Conservation (phyloP, 441 rosid species). For the Metrosideros polymorpha region DNA sequence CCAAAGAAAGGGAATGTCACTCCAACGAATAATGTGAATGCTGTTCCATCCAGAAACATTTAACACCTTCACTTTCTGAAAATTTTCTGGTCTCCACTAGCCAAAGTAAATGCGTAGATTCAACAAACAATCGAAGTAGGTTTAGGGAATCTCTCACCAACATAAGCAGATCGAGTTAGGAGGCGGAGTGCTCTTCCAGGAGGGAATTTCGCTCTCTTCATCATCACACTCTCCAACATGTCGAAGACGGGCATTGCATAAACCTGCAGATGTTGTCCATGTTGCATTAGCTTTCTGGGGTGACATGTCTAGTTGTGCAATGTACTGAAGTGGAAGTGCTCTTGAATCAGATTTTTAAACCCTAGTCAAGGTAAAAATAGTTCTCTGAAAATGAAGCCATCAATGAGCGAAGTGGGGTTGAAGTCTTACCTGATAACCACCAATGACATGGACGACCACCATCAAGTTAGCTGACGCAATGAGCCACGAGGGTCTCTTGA, state of each 20-base stretch:
- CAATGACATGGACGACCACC: slow-evolving; percentile 88
- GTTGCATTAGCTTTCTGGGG: background rate
- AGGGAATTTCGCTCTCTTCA: slow-evolving; percentile 36
- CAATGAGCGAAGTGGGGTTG: background rate
- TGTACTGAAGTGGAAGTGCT: no score
- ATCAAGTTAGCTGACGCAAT: slow-evolving; percentile 85
- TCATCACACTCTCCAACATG: slow-evolving; percentile 54
- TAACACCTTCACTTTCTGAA: background rate
- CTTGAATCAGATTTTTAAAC: no score
- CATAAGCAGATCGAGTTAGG: slow-evolving; percentile 65
- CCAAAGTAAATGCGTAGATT: background rate
- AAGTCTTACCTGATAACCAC: slow-evolving; percentile 66
- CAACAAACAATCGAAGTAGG: background rate
- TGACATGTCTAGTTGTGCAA: background rate
- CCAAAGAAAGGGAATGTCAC: background rate
- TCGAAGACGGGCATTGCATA: slow-evolving; percentile 89
- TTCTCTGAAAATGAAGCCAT: background rate
- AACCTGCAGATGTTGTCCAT: slow-evolving; percentile 26
- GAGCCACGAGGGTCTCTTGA: slow-evolving; percentile 73
- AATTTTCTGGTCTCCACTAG: background rate
- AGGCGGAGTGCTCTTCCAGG: slow-evolving; percentile 54
- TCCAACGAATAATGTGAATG: background rate
- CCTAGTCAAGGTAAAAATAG: no score
- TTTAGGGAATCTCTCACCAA: slow-evolving; percentile 35
- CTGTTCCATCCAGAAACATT: background rate